Evolutionary conservation across 1,139 yeast species (phyloP), one percentile per base, ranked within the genome.

Genomic region (Zygosaccharomyces sapae): DNA sequence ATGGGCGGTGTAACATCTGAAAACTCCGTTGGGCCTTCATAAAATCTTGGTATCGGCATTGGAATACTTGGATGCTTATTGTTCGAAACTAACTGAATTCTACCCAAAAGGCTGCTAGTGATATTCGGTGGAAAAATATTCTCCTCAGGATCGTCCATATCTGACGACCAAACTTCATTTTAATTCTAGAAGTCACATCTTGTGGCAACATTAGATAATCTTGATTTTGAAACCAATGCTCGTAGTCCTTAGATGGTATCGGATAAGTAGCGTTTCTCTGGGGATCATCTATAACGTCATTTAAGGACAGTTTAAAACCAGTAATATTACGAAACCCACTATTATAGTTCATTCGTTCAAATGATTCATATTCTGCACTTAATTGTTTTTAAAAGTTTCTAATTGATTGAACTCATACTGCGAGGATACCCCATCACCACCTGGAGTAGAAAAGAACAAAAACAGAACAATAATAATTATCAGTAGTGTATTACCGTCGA

Each of bases 261-360:
- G 89, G 89, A 78, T 83, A 83, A 0, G 80, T 71, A 46, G 75
- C 72, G 48, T 69, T 69, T 0, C 60, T 66, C 34, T 71, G 69
- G 45, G 72, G 69, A 8, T 76, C 76, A 4, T 67, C 58, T 3
- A 73, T 13, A 30, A 71, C 73, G 62, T 85, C 92, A 7, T 70
- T 67, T 56, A 83, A 86, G 43, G 84, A 80, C 48, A 81, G 66
- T 59, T 71, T 73, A 52, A 83, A 77, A 6, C 96, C 96, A 0
- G 95, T 85, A 8, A 87, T 64, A 57, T 86, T 83, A 0, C 85
- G 86, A 62, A 83, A 83, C 6, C 88, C 88, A 3, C 66, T 53
- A 13, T 61, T 50, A 61, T 76, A 81, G 1, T 75, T 70, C 34
- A 79, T 69, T 33, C 70, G 66, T 12, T 56, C 54, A 36, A 83